A percentile compares a stretch with the other conserved stretches of the same genome.
phyloP scores from a whole-genome alignment of 1,284 basidiomycete species.

The Quambalaria eucalypti region DNA sequence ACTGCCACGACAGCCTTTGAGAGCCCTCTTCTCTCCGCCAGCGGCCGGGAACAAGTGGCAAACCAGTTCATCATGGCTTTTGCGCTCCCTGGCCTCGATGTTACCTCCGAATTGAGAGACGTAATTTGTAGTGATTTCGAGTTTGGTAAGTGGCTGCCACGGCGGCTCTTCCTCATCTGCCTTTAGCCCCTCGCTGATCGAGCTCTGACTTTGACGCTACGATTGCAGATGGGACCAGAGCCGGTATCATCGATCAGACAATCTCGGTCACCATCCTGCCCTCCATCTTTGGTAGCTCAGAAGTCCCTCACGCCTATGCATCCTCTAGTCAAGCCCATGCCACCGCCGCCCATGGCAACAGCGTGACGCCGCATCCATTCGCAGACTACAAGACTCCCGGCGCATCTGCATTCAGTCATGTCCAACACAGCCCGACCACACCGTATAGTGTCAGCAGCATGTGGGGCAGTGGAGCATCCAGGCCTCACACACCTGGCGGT shows the following conservation, averaged over 20 bases:
- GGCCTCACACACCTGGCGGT: constrained; percentile 33
- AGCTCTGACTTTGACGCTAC: too few species aligned
- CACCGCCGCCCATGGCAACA: background rate
- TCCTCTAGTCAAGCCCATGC: background rate
- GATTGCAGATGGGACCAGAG: constrained; percentile 44
- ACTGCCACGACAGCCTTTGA: constrained; percentile 28
- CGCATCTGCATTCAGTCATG: background rate
- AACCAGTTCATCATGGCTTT: constrained; percentile 47
- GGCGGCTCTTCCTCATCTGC: background rate
- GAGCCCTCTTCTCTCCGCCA: constrained; percentile 38
- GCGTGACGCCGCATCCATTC: constrained; percentile 40
- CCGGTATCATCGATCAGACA: constrained; percentile 47
- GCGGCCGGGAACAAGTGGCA: constrained; percentile 39
- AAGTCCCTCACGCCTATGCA: background rate
- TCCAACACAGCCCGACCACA: constrained; percentile 21
- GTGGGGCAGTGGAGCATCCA: constrained; percentile 19
- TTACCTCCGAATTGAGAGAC: constrained; percentile 42
- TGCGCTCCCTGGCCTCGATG: constrained; percentile 41
- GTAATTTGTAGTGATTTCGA: constrained; percentile 47
- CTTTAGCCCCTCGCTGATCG: background rate
- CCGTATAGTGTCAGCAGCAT: constrained; percentile 30
- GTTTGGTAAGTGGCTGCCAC: constrained; percentile 24
- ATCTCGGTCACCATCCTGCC: constrained; percentile 42
- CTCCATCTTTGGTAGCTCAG: constrained; percentile 27
- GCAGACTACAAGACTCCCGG: constrained; percentile 21